Conservation (phyloP, 1,139 yeast genomes). For the Petasospora rhodanensis region DNA sequence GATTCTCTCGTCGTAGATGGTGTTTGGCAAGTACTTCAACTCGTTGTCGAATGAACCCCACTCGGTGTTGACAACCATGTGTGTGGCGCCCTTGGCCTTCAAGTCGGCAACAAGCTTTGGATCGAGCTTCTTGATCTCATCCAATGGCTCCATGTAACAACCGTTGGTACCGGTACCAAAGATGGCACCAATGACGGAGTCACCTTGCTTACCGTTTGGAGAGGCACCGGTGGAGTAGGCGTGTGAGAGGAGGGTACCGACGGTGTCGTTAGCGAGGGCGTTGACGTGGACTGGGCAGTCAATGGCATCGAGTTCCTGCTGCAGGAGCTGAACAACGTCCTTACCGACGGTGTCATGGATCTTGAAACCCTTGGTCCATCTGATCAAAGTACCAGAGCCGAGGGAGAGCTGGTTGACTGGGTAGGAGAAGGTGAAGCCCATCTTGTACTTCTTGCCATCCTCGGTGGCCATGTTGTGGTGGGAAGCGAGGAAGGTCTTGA, state of each 20-base stretch:
- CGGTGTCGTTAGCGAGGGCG: conserved; percentile 92
- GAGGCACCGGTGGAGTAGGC: conserved; percentile 57
- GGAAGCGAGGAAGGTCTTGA: conserved; percentile 55
- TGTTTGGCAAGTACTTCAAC: conserved; percentile 63
- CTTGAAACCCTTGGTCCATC: conserved; percentile 95
- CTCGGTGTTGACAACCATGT: conserved; percentile 92
- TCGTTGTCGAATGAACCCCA: conserved; percentile 96
- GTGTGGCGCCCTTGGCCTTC: conserved; percentile 43
- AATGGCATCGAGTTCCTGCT: conserved; percentile 55
- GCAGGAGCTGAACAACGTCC: conserved; percentile 74
- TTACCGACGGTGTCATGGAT: conserved; percentile 78
- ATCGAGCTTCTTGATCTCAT: conserved; percentile 64
- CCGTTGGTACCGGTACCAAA: conserved; percentile 98
- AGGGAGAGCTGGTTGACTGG: conserved; percentile 85
- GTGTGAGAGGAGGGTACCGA: conserved; percentile 84
- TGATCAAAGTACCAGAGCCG: conserved; percentile 69
- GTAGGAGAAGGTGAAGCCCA: conserved; percentile 91
- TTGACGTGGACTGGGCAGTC: conserved; percentile 68
- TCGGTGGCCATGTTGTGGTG: conserved; percentile 41
- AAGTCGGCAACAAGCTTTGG: conserved; percentile 37
- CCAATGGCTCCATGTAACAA: conserved; percentile 76
- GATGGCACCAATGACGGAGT: conserved; percentile 80
- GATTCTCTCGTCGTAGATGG: conserved; percentile 66
- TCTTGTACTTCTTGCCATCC: conserved; percentile 46
- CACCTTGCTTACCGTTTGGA: conserved; percentile 55